Evolutionary conservation across 441 rosid genomes (phyloP).

Genomic region (Sinapis alba): DNA sequence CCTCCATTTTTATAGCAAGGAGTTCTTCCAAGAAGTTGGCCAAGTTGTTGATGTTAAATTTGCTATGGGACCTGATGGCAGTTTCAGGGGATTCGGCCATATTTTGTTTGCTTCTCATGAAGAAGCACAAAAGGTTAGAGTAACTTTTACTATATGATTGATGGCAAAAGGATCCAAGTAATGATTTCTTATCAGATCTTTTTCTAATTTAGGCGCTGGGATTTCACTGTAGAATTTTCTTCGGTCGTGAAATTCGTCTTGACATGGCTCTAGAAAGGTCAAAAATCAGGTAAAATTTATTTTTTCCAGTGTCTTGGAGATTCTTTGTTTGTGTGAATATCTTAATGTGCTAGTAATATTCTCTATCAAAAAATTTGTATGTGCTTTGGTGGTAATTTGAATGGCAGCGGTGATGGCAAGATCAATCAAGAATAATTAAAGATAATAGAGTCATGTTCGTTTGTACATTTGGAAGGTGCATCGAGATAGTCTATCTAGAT

Average conservation of each 20-base stretch:
- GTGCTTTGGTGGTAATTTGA: background rate
- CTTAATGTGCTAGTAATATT: background rate
- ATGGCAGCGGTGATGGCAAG: background rate
- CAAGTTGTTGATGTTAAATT: background rate
- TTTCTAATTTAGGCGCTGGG: background rate
- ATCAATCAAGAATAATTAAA: background rate
- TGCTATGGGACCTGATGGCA: background rate
- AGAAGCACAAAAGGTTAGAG: background rate
- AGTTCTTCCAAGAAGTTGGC: background rate
- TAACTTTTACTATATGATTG: background rate
- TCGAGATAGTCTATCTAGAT: too few species aligned
- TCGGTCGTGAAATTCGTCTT: background rate
- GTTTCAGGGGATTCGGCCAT: background rate
- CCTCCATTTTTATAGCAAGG: background rate
- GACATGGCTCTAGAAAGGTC: background rate
- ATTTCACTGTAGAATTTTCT: background rate
- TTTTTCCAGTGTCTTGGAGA: background rate
- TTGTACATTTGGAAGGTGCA: too few species aligned
- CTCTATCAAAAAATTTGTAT: background rate
- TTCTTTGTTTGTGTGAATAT: background rate
- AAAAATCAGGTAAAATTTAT: background rate
- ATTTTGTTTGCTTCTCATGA: background rate
- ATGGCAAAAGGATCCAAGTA: background rate
- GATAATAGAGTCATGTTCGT: background rate
- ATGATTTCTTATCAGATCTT: background rate